phyloP scores from a whole-genome alignment of 305 asterid species.

The Fraxinus nigra region DNA sequence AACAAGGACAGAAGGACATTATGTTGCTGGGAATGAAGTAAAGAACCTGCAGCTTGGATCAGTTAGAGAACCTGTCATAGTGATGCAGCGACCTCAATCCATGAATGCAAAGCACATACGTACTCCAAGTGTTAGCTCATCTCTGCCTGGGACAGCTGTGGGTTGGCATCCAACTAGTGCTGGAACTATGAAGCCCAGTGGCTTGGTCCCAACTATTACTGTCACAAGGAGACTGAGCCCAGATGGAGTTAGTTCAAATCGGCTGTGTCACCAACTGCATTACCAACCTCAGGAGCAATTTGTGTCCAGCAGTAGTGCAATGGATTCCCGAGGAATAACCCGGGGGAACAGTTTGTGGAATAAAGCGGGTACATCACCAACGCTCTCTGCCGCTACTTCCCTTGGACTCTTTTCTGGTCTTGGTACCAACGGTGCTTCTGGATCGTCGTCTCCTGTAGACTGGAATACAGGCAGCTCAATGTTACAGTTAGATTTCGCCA shows the following conservation, averaged over 20 bases:
- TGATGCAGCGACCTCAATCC: slow-evolving; percentile 68
- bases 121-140: slow-evolving; percentile 44
- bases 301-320: slow-evolving; percentile 40
- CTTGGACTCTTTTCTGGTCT: slow-evolving; percentile 70
- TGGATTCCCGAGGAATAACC: slow-evolving; percentile 37
- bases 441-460: slow-evolving; percentile 49
- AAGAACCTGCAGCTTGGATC: slow-evolving; percentile 73
- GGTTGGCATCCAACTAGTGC: slow-evolving; percentile 43
- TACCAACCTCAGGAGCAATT: slow-evolving; percentile 53
- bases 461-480: slow-evolving; percentile 60
- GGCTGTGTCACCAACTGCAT: slow-evolving; percentile 37
- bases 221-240: slow-evolving; percentile 44
- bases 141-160: slow-evolving; percentile 49
- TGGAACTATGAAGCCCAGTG: slow-evolving; percentile 44
- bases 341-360: slow-evolving; percentile 43
- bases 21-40: slow-evolving; percentile 50
- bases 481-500: slow-evolving; percentile 60
- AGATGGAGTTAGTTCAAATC: slow-evolving; percentile 34
- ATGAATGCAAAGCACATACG: slow-evolving; percentile 40
- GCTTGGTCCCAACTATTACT: slow-evolving; percentile 41
- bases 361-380: slow-evolving; percentile 42
- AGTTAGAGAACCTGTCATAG: slow-evolving; percentile 62
- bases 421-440: slow-evolving; percentile 41
- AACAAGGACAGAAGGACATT: slow-evolving; percentile 38
- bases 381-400: slow-evolving; percentile 61